phyloP scores from a whole-genome alignment of 805 yeast species.

The Hanseniaspora pseudoguilliermondii region DNA sequence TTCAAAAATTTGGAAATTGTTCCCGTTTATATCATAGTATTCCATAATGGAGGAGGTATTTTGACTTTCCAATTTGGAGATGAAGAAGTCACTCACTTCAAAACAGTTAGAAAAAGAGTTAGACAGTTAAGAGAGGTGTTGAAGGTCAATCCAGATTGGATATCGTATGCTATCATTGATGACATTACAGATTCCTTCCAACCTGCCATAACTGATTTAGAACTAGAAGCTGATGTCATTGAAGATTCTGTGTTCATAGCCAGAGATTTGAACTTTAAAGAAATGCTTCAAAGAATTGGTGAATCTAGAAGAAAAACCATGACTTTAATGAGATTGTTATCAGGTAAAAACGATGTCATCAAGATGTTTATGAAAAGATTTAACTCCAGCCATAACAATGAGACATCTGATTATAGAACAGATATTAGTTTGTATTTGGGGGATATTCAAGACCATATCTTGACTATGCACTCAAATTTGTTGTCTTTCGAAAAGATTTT shows the following conservation, averaged over 20 bases:
- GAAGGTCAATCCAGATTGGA: conserved; percentile 68
- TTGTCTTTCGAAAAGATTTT: conserved; percentile 85
- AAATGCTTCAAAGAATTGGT: conserved; percentile 72
- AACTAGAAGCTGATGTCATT: conserved; percentile 69
- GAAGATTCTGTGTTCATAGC: conserved; percentile 73
- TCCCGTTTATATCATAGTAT: conserved; percentile 61
- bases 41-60: conserved; percentile 43
- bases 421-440: conserved; percentile 87
- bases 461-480: conserved; percentile 88
- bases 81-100: conserved; percentile 41
- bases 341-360: conserved; percentile 93
- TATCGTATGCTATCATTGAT: conserved; percentile 70
- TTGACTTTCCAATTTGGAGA: conserved; percentile 61
- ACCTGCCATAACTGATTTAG: conserved; percentile 64
- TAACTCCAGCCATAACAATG: conserved; percentile 24
- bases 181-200: conserved; percentile 78
- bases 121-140: conserved; percentile 68
- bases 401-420: conserved; percentile 34
- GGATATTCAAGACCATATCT: conserved; percentile 93
- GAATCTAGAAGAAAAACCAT: conserved; percentile 82
- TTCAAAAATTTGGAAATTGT: conserved; percentile 78
- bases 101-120: conserved; percentile 70
- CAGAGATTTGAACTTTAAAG: conserved; percentile 57
- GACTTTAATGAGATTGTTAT: conserved; percentile 77
- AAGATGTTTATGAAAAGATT: conserved; percentile 89